phyloP scores from a whole-genome alignment of 257 asterid genomes.

The Gardenia jasminoides region DNA sequence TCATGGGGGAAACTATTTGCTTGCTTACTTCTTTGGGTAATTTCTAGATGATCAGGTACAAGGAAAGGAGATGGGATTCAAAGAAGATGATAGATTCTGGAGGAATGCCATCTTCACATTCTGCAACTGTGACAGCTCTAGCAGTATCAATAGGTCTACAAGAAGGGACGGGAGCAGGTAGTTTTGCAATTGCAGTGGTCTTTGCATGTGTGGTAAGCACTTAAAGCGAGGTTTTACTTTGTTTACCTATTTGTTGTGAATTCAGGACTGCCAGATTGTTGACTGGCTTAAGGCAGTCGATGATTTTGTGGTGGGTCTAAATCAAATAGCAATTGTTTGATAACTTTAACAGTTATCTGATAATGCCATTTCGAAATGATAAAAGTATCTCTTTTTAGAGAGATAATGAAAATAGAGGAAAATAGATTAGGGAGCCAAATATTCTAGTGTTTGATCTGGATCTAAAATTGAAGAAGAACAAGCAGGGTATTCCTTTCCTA shows the following conservation, averaged over 20 bases:
- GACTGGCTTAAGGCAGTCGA: neutral
- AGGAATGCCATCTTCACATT: constrained; percentile 30
- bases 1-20: neutral
- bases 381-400: neutral
- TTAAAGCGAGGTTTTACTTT: constrained; percentile 9
- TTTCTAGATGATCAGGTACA: constrained; percentile 17
- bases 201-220: constrained; percentile 24
- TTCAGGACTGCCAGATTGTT: neutral
- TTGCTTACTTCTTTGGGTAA: neutral
- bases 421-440: neutral
- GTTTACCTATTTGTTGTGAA: no score
- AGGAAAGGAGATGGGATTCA: constrained; percentile 23
- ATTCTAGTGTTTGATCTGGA: neutral
- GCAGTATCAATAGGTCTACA: constrained; percentile 22
- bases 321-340: neutral
- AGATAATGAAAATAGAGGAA: neutral
- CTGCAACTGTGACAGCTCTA: constrained; percentile 25
- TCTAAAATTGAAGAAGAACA: neutral
- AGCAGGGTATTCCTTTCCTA: neutral
- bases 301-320: neutral
- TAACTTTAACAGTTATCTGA: neutral
- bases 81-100: constrained; percentile 23
- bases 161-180: constrained; percentile 17
- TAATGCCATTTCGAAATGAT: no score
- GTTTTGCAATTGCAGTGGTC: constrained; percentile 24